Evolutionary conservation across 768 basidiomycete species (phyloP), one percentile per base, ranked within the genome.

Genomic region (Lactarius hengduanensis): DNA sequence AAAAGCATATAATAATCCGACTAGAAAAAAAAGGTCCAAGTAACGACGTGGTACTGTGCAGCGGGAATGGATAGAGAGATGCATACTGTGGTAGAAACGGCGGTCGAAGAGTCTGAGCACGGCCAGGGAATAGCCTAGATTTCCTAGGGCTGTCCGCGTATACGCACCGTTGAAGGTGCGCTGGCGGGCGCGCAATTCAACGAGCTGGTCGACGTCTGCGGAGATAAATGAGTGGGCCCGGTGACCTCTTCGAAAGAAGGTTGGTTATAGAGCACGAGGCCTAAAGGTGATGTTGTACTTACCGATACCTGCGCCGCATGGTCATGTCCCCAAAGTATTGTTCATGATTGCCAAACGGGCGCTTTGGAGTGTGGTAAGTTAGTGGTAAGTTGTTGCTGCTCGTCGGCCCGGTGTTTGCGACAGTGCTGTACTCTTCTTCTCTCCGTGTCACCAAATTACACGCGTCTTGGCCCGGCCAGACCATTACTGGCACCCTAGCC

Each of bases 161-260:
- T 94, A 94, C 16, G 92, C 90, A 18, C 91, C 92, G 61, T 93
- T 84, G 72, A 92, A 93, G 0, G 92, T 94, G 50, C 92, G 82
- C 70, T 91, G 86, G 34, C 91, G 82, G 0, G 92, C 92, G 16
- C 92, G 83, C 20, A 94, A 76, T 73, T 94, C 92, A 28, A 85
- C 85, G 59, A 77, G 74, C 62, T 80, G 76, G 45, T 76, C 72
- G 11, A 72, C 69, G 69, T 80, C 79, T 47, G 74, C 57, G 2
- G 77, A 73, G 40, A 71, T 71, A 64, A 77, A 79, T 8, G 75
- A 75, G 10, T 71, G 62, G n/a, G 73, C 70, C 18, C 76, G 75
- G 55, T 78, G 75, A 5, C 79, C 78, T 10, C 76, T 76, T 59
- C 16, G 36, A 30, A 13, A 40, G n/a, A 40, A 56, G 18, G 55